Conservation (phyloP, 257 asterid species). For the Nicotiana benthamiana region DNA sequence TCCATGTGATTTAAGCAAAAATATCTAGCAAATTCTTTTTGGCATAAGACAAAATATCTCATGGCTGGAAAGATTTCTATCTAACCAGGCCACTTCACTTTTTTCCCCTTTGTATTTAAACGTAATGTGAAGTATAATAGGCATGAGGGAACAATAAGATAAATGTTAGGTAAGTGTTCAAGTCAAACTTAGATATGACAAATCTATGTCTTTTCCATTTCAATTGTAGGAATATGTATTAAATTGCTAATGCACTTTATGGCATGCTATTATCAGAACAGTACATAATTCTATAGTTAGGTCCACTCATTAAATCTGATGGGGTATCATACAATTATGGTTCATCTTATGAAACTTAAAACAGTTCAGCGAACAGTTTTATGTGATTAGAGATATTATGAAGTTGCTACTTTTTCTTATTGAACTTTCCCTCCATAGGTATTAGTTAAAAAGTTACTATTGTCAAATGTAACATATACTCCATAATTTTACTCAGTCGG, state of each 20-base stretch:
- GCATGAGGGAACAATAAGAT: not conserved
- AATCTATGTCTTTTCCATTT: not conserved
- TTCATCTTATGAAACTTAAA: not conserved
- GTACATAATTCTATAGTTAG: not conserved
- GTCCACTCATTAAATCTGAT: not conserved
- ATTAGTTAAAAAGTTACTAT: not conserved
- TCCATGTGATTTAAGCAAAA: conserved; percentile 20
- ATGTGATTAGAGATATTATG: not conserved
- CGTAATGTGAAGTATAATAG: not conserved
- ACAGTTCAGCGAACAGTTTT: not conserved
- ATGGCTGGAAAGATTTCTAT: conserved; percentile 17
- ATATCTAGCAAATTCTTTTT: not conserved
- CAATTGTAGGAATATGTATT: not conserved
- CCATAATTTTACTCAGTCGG: not conserved
- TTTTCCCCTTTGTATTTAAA: not conserved
- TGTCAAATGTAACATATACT: not conserved
- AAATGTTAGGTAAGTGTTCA: not conserved
- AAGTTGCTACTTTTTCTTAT: too few relatives aligned
- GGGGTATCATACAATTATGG: not conserved
- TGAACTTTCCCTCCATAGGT: not conserved
- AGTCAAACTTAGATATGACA: conserved; percentile 3
- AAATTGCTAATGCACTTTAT: not conserved
- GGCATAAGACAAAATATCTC: conserved; percentile 13
- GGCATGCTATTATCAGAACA: not conserved
- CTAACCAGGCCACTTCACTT: not conserved